These are phyloP conservation scores for Neurospora pannonica DNA, from an alignment of 495 filamentous ascomycete genomes.

Conservation along the genomic window DNA sequence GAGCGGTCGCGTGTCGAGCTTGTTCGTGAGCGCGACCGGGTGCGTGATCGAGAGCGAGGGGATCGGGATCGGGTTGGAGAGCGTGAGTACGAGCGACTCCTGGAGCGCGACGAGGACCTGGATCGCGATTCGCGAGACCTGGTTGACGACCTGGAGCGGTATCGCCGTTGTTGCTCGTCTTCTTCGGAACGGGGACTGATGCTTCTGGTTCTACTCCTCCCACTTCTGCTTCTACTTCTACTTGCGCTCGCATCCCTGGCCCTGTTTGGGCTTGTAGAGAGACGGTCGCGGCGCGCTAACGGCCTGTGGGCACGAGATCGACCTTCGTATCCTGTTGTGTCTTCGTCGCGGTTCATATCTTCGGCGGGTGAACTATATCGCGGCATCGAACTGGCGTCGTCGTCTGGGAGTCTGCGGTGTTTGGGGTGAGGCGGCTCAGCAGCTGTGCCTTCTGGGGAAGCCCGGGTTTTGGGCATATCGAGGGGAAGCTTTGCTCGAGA, in stretches of 20 bases:
- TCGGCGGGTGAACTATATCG: conserved; percentile 23
- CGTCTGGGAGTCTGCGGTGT: conserved; percentile 45
- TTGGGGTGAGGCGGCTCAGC: conserved; percentile 37
- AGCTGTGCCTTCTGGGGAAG: conserved; percentile 13
- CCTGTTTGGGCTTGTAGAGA: conserved; percentile 20
- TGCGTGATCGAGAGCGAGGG: conserved; percentile 22
- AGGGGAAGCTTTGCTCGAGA: background rate
- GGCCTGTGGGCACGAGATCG: conserved; percentile 18
- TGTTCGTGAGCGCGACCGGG: conserved; percentile 16
- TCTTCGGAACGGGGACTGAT: conserved; percentile 7
- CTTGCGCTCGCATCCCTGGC: conserved; percentile 10
- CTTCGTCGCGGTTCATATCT: background rate
- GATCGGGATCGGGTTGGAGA: conserved; percentile 31
- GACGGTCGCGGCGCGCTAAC: conserved; percentile 30
- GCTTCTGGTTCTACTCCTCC: conserved; percentile 2
- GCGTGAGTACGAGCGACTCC: conserved; percentile 22
- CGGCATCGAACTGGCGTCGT: conserved; percentile 28
- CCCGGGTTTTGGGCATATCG: background rate
- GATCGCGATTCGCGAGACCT: conserved; percentile 10
- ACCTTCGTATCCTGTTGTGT: background rate
- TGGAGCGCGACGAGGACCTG: conserved; percentile 16
- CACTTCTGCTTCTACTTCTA: conserved; percentile 14
- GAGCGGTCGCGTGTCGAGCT: conserved; percentile 13
- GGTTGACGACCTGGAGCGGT: conserved; percentile 25
- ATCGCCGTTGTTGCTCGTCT: conserved; percentile 12